phyloP scores from a whole-genome alignment of 2,329 filamentous ascomycete genomes.

The Triangularia verruculosa region DNA sequence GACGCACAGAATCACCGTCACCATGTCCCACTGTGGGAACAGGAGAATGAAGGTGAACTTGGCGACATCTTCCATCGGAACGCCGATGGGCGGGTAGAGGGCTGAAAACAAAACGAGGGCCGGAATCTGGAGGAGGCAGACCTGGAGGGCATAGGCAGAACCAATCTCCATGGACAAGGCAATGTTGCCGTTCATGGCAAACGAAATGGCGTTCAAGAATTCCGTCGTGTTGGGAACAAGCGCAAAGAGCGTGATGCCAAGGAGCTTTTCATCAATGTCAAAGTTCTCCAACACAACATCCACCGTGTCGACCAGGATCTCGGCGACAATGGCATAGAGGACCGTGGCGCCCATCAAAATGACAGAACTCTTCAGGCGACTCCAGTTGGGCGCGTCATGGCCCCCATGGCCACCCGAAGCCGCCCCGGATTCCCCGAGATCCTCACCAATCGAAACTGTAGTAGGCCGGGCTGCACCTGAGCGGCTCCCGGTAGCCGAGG shows the following conservation, averaged over 20 bases:
- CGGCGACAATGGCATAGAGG: slow-evolving; percentile 93
- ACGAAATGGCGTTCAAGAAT: slow-evolving; percentile 97
- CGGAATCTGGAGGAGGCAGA: slow-evolving; percentile 91
- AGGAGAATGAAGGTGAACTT: slow-evolving; percentile 78
- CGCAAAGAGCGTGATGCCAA: slow-evolving; percentile 94
- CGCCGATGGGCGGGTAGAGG: slow-evolving; percentile 47
- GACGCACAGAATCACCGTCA: slow-evolving; percentile 92
- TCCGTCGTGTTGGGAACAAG: slow-evolving; percentile 97
- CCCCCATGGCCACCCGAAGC: slow-evolving; percentile 61
- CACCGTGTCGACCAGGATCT: slow-evolving; percentile 94
- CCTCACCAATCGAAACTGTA: slow-evolving; percentile 46
- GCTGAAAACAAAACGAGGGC: slow-evolving; percentile 90
- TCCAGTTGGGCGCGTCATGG: slow-evolving; percentile 99
- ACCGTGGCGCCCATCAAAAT: slow-evolving; percentile 87
- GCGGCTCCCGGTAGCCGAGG: slow-evolving; percentile 26
- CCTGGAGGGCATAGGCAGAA: slow-evolving; percentile 92
- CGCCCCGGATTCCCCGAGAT: slow-evolving; percentile 38
- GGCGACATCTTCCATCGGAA: slow-evolving; percentile 41
- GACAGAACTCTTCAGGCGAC: slow-evolving; percentile 82
- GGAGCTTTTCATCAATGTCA: slow-evolving; percentile 92
- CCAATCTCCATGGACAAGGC: slow-evolving; percentile 98
- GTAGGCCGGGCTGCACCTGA: slow-evolving; percentile 36
- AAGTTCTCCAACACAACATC: slow-evolving; percentile 92
- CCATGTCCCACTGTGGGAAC: slow-evolving; percentile 99
- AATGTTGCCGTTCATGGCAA: slow-evolving; percentile 99